Conservation (phyloP, 2,329 filamentous ascomycete genomes). For the Xylaria sp. region DNA sequence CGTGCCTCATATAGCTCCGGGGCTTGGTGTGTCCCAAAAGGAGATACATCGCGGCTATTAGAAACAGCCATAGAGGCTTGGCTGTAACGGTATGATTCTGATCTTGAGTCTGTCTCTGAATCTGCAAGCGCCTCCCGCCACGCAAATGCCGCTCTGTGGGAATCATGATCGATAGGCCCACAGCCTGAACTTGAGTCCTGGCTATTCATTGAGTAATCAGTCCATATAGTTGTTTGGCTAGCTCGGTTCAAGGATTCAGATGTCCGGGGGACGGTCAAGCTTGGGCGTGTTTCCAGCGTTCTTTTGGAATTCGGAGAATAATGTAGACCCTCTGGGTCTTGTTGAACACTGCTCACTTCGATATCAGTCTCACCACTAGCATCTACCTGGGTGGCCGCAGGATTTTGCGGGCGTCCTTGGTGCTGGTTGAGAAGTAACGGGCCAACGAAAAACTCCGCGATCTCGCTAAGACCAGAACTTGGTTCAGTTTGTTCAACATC, state of each 20-base stretch:
- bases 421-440: slow-evolving; percentile 37
- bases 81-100: slow-evolving; percentile 38
- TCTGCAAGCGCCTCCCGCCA: slow-evolving; percentile 37
- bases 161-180: slow-evolving; percentile 33
- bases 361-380: slow-evolving; percentile 23
- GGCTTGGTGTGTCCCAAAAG: slow-evolving; percentile 40
- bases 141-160: slow-evolving; percentile 33
- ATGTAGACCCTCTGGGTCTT: slow-evolving; percentile 32
- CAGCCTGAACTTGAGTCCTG: slow-evolving; percentile 48
- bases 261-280: slow-evolving; percentile 54
- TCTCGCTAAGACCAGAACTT: slow-evolving; percentile 38
- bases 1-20: slow-evolving; percentile 32
- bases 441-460: slow-evolving; percentile 41
- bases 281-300: slow-evolving; percentile 49
- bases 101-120: slow-evolving; percentile 39
- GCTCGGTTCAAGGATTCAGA: slow-evolving; percentile 51
- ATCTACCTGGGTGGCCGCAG: slow-evolving; percentile 23
- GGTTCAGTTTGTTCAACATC: slow-evolving; percentile 33
- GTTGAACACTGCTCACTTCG: slow-evolving; percentile 25
- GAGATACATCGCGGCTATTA: slow-evolving; percentile 43
- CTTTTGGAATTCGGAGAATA: slow-evolving; percentile 40
- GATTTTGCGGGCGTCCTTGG: slow-evolving; percentile 27
- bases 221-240: slow-evolving; percentile 65
- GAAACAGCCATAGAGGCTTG: slow-evolving; percentile 38
- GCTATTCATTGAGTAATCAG: slow-evolving; percentile 63